Evolutionary conservation across 1,284 basidiomycete species (phyloP), one percentile per base, ranked within the genome.

Genomic region (Cutaneotrichosporon cutaneum): DNA sequence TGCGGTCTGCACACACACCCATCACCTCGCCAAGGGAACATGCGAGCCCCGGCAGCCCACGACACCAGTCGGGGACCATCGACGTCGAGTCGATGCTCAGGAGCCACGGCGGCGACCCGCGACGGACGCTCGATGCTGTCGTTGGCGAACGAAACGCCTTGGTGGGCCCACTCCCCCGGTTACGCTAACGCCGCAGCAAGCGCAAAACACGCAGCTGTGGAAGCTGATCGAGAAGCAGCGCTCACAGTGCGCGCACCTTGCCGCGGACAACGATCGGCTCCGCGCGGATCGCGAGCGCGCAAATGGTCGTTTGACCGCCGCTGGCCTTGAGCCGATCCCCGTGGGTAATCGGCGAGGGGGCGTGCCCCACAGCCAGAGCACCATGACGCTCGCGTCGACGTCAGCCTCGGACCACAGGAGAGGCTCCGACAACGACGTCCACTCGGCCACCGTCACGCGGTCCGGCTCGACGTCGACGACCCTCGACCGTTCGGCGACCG

Each of bases 131-230:
- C 35, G 88, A 90, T 30, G 83, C 86, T 61, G 84, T 87, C 4
- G 82, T 93, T 27, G 82, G 83, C 16, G 91, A 94, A 72, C 85
- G 91, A 67, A 93, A 93, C 74, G 78, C 81, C 39, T 83, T 93
- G 57, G 77, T 75, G 56, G 58, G 75, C 64, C 7, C 9, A 8
- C 54, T 4, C 7, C 5, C 18, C 24, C 4, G 13, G 3, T 8
- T 18, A 18, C 4, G 42, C 26, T 27, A n/a, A 47, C n/a, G 30
- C 33, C 47, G 8, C 60, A 77, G 76, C 87, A 88, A 39, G 79
- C 85, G 10, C 92, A 94, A 81, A 94, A 94, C 76, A 82, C 87
- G 7, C 90, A 93, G 78, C 84, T 94, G 32, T 94, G 92, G 92
- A 93, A 92, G 77, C 83, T 94, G 64, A 88, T 94, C 75, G 92